These are phyloP conservation scores for Podospora sp. DNA, from an alignment of 495 filamentous ascomycete species.

Conservation along the genomic window DNA sequence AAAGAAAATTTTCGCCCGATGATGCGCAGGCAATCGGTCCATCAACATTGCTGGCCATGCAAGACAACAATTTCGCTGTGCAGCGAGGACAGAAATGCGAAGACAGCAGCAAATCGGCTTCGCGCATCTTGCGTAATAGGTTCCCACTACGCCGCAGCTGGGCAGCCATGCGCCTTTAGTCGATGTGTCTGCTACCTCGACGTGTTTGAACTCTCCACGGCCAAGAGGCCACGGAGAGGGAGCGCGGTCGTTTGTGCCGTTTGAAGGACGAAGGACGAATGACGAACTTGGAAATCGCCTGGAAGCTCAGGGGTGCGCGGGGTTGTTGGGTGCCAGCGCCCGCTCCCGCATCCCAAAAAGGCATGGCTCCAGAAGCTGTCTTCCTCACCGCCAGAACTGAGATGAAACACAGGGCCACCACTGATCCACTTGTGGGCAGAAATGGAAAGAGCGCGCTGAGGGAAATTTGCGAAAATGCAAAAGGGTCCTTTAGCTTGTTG, in stretches of 20 bases:
- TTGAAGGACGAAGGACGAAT: slow-evolving; percentile 8
- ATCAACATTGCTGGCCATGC: slow-evolving; percentile 9
- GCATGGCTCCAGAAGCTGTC: slow-evolving; percentile 7
- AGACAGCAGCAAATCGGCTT: slow-evolving; percentile 23
- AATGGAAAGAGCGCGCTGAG: background rate
- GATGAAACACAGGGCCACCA: slow-evolving; percentile 5
- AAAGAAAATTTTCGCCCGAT: background rate
- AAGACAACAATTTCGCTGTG: slow-evolving; percentile 21
- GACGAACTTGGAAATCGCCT: slow-evolving; percentile 8
- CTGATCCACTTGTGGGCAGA: slow-evolving; percentile 3
- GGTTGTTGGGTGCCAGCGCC: slow-evolving; percentile 2
- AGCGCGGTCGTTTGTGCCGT: background rate
- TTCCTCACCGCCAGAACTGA: slow-evolving; percentile 30
- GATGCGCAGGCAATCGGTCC: slow-evolving; percentile 6
- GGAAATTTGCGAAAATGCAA: background rate
- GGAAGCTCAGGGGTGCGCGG: slow-evolving; percentile 1
- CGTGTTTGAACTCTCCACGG: slow-evolving; percentile 1
- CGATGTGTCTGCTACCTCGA: slow-evolving; percentile 22
- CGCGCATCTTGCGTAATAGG: slow-evolving; percentile 18
- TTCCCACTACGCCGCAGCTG: slow-evolving; percentile 32
- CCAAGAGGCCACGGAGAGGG: background rate
- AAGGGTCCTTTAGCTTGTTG: background rate
- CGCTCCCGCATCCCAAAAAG: slow-evolving; percentile 7
- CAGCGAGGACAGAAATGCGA: slow-evolving; percentile 23
- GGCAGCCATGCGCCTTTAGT: slow-evolving; percentile 40